A percentile compares a stretch with the other conserved stretches of the same genome.
Evolutionary conservation across 257 asterid genomes (phyloP).

Genomic region (Salvia miltiorrhiza): DNA sequence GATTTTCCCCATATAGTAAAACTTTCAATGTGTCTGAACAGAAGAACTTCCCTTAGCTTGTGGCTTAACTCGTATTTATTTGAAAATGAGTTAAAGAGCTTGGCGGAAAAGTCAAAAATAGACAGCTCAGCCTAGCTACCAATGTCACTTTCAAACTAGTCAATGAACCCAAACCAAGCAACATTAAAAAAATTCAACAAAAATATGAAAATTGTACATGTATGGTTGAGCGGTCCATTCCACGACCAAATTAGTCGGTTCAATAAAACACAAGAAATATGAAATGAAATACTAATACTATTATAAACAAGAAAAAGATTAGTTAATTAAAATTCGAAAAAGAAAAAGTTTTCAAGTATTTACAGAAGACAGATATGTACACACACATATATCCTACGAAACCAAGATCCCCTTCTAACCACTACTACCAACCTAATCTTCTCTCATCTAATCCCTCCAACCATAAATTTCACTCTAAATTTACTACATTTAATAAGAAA

Average conservation of each 20-base stretch:
- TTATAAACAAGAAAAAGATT: background rate
- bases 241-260: background rate
- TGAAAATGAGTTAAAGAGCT: background rate
- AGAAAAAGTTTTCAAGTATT: background rate
- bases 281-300: too few species aligned
- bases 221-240: background rate
- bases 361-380: background rate
- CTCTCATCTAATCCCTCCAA: slow-evolving; percentile 1
- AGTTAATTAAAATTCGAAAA: background rate
- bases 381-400: background rate
- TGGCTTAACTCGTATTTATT: too few species aligned
- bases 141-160: slow-evolving; percentile 27
- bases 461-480: slow-evolving; percentile 16
- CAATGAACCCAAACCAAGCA: slow-evolving; percentile 15
- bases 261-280: background rate
- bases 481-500: background rate
- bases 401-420: slow-evolving; percentile 17
- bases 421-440: slow-evolving; percentile 17
- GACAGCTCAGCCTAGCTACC: background rate
- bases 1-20: too few species aligned
- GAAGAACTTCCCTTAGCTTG: too few species aligned
- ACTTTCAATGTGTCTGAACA: too few species aligned
- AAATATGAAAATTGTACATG: background rate
- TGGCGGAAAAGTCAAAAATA: background rate
- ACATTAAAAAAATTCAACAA: background rate